Conservation (phyloP, 2,329 filamentous ascomycete genomes). For the Colletotrichum truncatum region DNA sequence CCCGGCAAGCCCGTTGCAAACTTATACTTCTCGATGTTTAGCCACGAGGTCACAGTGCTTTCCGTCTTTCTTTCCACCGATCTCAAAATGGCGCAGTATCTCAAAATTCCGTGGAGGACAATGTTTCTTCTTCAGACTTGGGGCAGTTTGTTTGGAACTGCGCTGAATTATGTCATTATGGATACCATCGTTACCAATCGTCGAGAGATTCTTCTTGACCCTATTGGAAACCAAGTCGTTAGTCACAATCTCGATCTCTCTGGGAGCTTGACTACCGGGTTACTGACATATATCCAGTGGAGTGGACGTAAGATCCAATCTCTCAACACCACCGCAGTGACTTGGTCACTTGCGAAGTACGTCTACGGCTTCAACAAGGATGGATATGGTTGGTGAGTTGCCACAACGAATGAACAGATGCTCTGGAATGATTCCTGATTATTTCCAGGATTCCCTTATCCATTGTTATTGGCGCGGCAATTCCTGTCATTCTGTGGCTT, state of each 20-base stretch:
- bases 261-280: accelerated
- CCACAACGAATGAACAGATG: not conserved
- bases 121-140: conserved; percentile 70
- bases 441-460: conserved; percentile 47
- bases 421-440: conserved; percentile 34
- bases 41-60: conserved; percentile 43
- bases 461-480: conserved; percentile 45
- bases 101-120: conserved; percentile 73
- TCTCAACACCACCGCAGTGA: conserved; percentile 49
- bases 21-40: conserved; percentile 53
- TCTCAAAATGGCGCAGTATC: conserved; percentile 77
- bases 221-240: conserved; percentile 26
- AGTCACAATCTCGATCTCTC: not conserved
- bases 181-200: conserved; percentile 53
- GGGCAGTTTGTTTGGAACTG: conserved; percentile 50
- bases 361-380: conserved; percentile 29
- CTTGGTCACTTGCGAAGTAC: conserved; percentile 37
- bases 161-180: conserved; percentile 57
- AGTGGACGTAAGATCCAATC: conserved; percentile 56
- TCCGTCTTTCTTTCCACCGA: conserved; percentile 54
- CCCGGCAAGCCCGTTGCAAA: conserved; percentile 50
- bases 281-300: conserved; percentile 40
- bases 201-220: conserved; percentile 44
- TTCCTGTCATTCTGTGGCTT: conserved; percentile 17
- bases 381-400: conserved; percentile 21